phyloP scores from a whole-genome alignment of 129 eudicot species.

The Flaveria ramosissima region DNA sequence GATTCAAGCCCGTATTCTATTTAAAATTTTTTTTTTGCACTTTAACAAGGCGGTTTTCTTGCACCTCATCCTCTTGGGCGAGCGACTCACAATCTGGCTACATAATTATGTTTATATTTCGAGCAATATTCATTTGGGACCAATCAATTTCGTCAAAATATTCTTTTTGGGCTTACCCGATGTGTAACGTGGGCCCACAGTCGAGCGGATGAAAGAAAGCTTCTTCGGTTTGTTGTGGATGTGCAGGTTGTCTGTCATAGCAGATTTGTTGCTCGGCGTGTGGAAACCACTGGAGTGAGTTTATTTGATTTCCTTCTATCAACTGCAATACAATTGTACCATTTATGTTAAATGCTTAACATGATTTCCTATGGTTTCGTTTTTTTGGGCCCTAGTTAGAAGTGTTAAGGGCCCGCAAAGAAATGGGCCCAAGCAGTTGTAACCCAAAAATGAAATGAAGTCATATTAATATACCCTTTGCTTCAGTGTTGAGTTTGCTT shows the following conservation, averaged over 20 bases:
- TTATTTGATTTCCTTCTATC: constrained; percentile 68
- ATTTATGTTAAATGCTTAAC: not conserved
- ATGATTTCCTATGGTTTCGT: not conserved
- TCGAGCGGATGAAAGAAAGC: constrained; percentile 78
- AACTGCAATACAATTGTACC: constrained; percentile 46
- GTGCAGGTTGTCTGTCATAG: constrained; percentile 57
- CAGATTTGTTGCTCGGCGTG: constrained; percentile 62
- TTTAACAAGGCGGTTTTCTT: too few relatives aligned
- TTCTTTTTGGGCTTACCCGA: constrained; percentile 55
- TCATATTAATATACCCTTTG: constrained; percentile 59
- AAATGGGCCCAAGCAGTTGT: not conserved
- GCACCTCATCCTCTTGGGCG: too few relatives aligned
- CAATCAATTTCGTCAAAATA: not conserved
- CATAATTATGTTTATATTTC: not conserved
- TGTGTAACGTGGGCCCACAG: constrained; percentile 93
- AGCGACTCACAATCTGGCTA: not conserved
- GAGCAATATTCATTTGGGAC: not conserved
- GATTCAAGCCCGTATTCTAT: too few relatives aligned
- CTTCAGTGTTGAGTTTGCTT: constrained; percentile 78
- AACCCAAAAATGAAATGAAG: not conserved
- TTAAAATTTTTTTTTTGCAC: too few relatives aligned
- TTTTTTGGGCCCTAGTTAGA: not conserved
- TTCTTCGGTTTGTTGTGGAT: constrained; percentile 66
- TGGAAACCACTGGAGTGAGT: constrained; percentile 72
- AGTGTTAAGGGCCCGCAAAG: not conserved